Evolutionary conservation across 768 basidiomycete genomes (phyloP), one percentile per base, ranked within the genome.

Genomic region (Ramaria rubella): DNA sequence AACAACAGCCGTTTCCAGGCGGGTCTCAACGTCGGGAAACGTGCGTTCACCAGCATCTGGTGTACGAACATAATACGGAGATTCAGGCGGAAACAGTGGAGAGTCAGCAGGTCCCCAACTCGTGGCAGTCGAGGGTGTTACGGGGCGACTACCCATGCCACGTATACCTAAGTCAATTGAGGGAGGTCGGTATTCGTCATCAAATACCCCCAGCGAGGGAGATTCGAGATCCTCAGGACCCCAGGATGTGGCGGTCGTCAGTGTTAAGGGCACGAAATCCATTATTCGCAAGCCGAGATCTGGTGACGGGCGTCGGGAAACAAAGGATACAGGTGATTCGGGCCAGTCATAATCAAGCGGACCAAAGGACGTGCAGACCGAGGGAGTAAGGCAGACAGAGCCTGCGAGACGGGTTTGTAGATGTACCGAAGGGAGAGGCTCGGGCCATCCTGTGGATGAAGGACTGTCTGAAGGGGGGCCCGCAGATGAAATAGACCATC

Each of bases 401-500:
- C 80, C 81, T 42, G 46, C 49, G 40, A 58, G 19, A 8, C 59
- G 45, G 19, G 38, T 50, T 52, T 30, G 24, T 15, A 58, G 36
- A 42, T 58, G 49, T 7, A 58, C 24, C 27, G 57, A 58, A 40
- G 66, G 77, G 79, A 17, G 80, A 82, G 1, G 82, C 84, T 65
- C 75, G 71, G 44, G 70, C 67, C n/a, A 80, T 73, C 29, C 77
- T 73, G 9, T 73, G 72, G 6, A 68, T 51, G 11, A 72, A 67
- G 2, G 77, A 77, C 30, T 48, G 24, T 73, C 65, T 12, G 70
- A 66, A 43, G 69, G 70, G 21, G 87, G 87, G n/a, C 87, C 87
- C 2, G 69, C 68, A 6, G 87, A 87, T 7, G 85, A 83, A 24
- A 81, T 74, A 8, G 86, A 86, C 83, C 86, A 90, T 8, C 75